Conservation (phyloP, 164 flowering plant genomes). For the Umbilicus rupestris region DNA sequence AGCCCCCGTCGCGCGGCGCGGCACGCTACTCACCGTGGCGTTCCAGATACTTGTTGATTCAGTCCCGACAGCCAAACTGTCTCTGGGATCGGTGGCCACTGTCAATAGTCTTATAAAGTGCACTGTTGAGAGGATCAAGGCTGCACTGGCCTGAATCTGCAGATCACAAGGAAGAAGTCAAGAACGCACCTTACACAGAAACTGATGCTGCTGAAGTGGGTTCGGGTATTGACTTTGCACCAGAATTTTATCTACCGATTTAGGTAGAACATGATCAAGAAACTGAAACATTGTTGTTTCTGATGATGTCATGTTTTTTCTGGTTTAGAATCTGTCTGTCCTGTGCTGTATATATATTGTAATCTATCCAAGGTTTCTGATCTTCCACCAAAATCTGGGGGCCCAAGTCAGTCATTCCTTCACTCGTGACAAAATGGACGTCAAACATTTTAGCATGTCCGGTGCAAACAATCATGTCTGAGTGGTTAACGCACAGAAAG, state of each 20-base stretch:
- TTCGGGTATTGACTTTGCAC: conserved; percentile 87
- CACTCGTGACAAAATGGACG: no score
- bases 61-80: conserved; percentile 72
- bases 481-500: not conserved
- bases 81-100: conserved; percentile 78
- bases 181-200: conserved; percentile 74
- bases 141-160: conserved; percentile 40
- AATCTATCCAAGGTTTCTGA: no score
- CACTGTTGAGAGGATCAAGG: conserved; percentile 76
- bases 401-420: no score
- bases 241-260: not conserved
- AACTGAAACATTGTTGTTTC: not conserved
- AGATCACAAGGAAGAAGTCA: conserved; percentile 46
- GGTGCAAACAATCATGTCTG: not conserved
- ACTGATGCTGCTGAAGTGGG: conserved; percentile 51
- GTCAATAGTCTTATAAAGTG: conserved; percentile 78
- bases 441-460: no score
- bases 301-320: no score
- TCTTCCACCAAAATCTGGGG: no score
- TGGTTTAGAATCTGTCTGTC: no score
- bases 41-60: conserved; percentile 85
- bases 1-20: conserved; percentile 24
- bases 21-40: conserved; percentile 79
- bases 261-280: not conserved
- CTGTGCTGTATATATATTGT: no score